These are phyloP conservation scores for Thelonectria discophora DNA, from an alignment of 2,329 filamentous ascomycete species.

Conservation along the genomic window DNA sequence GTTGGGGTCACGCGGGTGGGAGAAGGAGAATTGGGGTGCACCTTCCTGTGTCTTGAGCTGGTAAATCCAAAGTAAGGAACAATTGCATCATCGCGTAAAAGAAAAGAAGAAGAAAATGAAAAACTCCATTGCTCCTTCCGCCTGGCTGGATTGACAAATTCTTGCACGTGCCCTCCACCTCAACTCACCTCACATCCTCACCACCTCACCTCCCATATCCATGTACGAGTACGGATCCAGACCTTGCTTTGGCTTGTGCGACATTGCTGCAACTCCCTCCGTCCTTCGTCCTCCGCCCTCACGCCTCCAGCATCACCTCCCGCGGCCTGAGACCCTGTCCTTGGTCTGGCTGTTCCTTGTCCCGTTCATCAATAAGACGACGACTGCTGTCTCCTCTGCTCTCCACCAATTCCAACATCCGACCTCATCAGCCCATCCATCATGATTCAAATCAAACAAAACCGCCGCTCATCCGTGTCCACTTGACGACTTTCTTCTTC, in stretches of 20 bases:
- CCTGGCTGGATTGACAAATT: constrained; percentile 10
- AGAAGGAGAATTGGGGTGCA: neutral
- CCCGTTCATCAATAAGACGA: no score
- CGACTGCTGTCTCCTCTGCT: no score
- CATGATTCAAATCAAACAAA: constrained; percentile 4
- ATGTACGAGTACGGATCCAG: neutral
- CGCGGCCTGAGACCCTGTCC: constrained; percentile 14
- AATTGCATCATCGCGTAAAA: constrained; percentile 2
- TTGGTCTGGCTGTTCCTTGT: no score
- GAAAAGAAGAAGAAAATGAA: neutral
- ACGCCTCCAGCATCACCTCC: constrained; percentile 8
- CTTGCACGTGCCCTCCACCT: constrained; percentile 20
- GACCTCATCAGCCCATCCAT: constrained; percentile 6
- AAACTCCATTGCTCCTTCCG: neutral
- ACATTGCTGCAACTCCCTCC: constrained; percentile 8
- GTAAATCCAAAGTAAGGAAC: neutral
- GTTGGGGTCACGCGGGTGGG: neutral
- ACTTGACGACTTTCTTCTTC: neutral
- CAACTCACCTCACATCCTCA: neutral
- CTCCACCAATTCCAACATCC: constrained; percentile 6
- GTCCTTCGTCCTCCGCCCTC: no score
- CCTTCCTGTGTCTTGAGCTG: neutral
- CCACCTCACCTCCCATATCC: neutral
- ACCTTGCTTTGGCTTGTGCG: constrained; percentile 10
- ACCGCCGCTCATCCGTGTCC: neutral